Base-by-base conservation (phyloP, 1,284 basidiomycete genomes). In the Abortiporus biennis region DNA sequence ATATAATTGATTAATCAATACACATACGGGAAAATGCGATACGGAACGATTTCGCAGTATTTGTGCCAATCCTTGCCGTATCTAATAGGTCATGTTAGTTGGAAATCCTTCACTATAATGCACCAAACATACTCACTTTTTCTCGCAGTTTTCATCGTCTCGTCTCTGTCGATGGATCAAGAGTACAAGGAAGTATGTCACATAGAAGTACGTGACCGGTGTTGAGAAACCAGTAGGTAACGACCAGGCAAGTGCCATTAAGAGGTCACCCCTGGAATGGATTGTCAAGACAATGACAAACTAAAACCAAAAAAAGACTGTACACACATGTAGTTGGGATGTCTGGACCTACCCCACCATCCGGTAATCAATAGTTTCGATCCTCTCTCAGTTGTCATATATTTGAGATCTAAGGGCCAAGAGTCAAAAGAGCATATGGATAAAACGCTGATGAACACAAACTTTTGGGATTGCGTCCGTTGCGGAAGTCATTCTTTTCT, bases 191-290 rank as follows among this genome's bases (percentile, higher is more conserved):
- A 99, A 99, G 70, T 94, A 94, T 48, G 72, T 63, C 32, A 92
- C 77, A 62, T 99, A 99, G 69, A 95, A 99, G 70, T 99, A 99
- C 2, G 95, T 93, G 58, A 99, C 75, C 5, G 94, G 94, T 0
- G 92, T 92, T 36, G 77, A 68, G 65, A 97, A 93, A 6, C 90
- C 92, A 1, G 92, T 95, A 0, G 96, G 92, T 12, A 99, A 75
- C 53, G 85, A 96, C 94, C 95, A 99, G 0, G 86, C 83, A 44
- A 90, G 65, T n/a, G 79, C 85, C 92, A 95, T 95, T 50, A 94
- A 65, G 47, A 89, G 68, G 58, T 94, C 92, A 33, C 91, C 92
- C 45, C 85, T 86, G 48, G 23, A 19, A 20, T n/a, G 23, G 40
- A 17, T 20, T 11, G 40, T 11, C 5, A 27, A 48, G 24, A 52